A percentile compares a stretch with the other conserved stretches of the same genome.
Evolutionary conservation across 352 stramenopile species (phyloP).

Genomic region (Pythium apleroticum): DNA sequence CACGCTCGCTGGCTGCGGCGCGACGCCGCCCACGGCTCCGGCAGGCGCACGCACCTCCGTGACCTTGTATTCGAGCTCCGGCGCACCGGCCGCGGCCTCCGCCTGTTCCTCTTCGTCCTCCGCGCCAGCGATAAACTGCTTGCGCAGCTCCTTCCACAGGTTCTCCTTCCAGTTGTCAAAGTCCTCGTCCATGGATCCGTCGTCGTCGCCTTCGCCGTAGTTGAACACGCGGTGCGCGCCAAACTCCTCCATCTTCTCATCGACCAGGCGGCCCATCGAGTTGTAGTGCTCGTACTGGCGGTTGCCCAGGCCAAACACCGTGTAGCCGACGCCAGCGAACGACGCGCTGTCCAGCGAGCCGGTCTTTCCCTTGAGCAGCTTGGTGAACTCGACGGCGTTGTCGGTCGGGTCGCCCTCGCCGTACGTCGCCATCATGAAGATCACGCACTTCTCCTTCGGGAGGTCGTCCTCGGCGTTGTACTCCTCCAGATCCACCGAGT

Average conservation of each 20-base stretch:
- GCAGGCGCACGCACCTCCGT: constrained; percentile 40
- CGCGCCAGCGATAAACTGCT: constrained; percentile 52
- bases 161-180: constrained; percentile 96
- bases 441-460: constrained; percentile 55
- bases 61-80: constrained; percentile 61
- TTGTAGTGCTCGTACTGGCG: constrained; percentile 99
- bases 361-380: constrained; percentile 86
- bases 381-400: constrained; percentile 94
- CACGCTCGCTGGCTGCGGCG: constrained; percentile 25
- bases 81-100: constrained; percentile 17
- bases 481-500: constrained; percentile 95
- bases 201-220: constrained; percentile 96
- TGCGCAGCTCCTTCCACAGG: constrained; percentile 81
- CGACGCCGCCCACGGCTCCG: constrained; percentile 13
- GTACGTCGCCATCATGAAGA: constrained; percentile 98
- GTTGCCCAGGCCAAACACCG: constrained; percentile 98
- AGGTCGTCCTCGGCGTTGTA: constrained; percentile 78
- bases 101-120: constrained; percentile 25
- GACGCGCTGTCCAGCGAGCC: constrained; percentile 18
- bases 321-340: constrained; percentile 82
- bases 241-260: constrained; percentile 85
- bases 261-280: constrained; percentile 91
- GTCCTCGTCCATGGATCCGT: constrained; percentile 92
- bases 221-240: constrained; percentile 85
- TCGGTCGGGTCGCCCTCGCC: constrained; percentile 98